Evolutionary conservation across 2,329 filamentous ascomycete species (phyloP).

Genomic region (Botrytis byssoidea): DNA sequence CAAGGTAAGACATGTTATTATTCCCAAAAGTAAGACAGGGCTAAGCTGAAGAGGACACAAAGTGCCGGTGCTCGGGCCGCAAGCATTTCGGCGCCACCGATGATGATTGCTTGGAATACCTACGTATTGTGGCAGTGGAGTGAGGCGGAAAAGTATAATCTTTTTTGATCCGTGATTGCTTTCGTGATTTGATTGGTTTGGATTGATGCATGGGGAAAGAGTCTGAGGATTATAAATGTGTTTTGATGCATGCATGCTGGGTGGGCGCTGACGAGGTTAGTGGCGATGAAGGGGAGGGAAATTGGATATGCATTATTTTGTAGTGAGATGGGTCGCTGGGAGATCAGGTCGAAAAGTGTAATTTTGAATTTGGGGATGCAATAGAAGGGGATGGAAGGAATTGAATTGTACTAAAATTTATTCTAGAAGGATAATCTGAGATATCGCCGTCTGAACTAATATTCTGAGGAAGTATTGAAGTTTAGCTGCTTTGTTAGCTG

Average conservation of each 20-base stretch:
- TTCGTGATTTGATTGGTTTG: neutral
- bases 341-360: neutral
- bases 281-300: neutral
- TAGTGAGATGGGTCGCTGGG: neutral
- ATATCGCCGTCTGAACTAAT: neutral
- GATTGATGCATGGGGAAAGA: neutral
- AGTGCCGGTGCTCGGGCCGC: neutral
- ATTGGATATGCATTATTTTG: neutral
- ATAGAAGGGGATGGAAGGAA: neutral
- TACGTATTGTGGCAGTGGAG: neutral
- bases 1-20: neutral
- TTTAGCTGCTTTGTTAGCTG: neutral
- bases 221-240: neutral
- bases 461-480: neutral
- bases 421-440: neutral
- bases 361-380: neutral
- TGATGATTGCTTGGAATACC: neutral
- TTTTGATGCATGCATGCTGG: neutral
- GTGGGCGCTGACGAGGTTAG: neutral
- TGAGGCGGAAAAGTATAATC: neutral
- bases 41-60: neutral
- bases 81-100: neutral
- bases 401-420: neutral
- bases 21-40: neutral
- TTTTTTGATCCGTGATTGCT: no score